phyloP scores from a whole-genome alignment of 1,284 basidiomycete species.

The Pulchroboletus neoregius region DNA sequence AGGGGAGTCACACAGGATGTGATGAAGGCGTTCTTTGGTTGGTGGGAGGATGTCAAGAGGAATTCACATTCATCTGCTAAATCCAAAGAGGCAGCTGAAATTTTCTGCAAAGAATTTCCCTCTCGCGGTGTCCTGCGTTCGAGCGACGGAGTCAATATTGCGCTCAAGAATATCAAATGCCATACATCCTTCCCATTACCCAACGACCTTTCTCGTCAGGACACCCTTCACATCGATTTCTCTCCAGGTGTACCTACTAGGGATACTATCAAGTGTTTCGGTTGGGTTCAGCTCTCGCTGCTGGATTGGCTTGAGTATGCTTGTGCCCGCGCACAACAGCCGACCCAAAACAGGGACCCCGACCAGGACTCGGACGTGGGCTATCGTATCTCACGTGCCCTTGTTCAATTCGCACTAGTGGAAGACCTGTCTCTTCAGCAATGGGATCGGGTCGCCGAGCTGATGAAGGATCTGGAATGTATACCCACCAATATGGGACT shows the following conservation, averaged over 20 bases:
- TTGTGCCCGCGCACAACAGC: background rate
- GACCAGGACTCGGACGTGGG: slow-evolving; percentile 46
- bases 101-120: slow-evolving; percentile 10
- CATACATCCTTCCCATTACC: slow-evolving; percentile 65
- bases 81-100: background rate
- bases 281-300: slow-evolving; percentile 69
- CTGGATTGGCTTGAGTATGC: slow-evolving; percentile 35
- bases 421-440: slow-evolving; percentile 52
- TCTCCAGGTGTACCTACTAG: slow-evolving; percentile 57
- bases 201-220: slow-evolving; percentile 63
- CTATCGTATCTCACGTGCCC: slow-evolving; percentile 50
- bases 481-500: slow-evolving; percentile 62
- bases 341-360: slow-evolving; percentile 18
- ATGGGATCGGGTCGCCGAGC: slow-evolving; percentile 61
- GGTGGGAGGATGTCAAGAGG: slow-evolving; percentile 62
- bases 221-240: slow-evolving; percentile 40
- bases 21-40: slow-evolving; percentile 77
- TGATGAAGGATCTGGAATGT: slow-evolving; percentile 63
- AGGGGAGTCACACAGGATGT: slow-evolving; percentile 70
- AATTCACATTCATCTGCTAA: background rate
- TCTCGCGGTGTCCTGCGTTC: background rate
- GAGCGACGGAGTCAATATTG: background rate
- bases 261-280: slow-evolving; percentile 66
- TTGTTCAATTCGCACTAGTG: slow-evolving; percentile 78
- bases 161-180: slow-evolving; percentile 64